Percentiles rank a stretch among this genome's conserved stretches.
Conservation (phyloP, 2,329 filamentous ascomycete genomes). For the Pezizomycotina sp. region DNA sequence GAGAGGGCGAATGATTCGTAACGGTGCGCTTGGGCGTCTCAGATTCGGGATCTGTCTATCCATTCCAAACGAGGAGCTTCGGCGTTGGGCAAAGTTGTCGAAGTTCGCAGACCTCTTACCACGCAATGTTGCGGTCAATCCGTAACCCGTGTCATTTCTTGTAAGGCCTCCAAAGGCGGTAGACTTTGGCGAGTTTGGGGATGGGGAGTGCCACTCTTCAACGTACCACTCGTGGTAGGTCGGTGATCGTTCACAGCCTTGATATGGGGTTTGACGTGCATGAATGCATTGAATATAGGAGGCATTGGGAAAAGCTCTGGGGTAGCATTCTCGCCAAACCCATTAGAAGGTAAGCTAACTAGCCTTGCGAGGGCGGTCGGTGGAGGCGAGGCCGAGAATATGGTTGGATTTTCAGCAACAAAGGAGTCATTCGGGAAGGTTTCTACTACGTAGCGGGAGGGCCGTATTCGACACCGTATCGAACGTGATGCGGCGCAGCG, state of each 20-base stretch:
- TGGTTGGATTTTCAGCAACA: slow-evolving; percentile 63
- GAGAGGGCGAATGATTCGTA: slow-evolving; percentile 46
- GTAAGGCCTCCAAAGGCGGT: slow-evolving; percentile 20
- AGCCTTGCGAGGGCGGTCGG: slow-evolving; percentile 65
- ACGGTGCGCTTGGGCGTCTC: slow-evolving; percentile 56
- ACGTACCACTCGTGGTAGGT: slow-evolving; percentile 53
- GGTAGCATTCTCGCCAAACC: slow-evolving; percentile 56
- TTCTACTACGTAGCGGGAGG: slow-evolving; percentile 88
- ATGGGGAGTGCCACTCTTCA: slow-evolving; percentile 39
- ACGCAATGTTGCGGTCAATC: slow-evolving; percentile 65
- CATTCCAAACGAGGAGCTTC: slow-evolving; percentile 83
- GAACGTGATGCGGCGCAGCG: slow-evolving; percentile 75
- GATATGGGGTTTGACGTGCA: slow-evolving; percentile 58
- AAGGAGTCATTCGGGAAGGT: slow-evolving; percentile 83
- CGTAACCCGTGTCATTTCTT: slow-evolving; percentile 79
- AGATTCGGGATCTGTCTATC: slow-evolving; percentile 48
- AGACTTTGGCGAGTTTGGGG: slow-evolving; percentile 33
- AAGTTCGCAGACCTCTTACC: slow-evolving; percentile 95
- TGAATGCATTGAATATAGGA: slow-evolving; percentile 81
- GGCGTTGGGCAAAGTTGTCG: slow-evolving; percentile 54
- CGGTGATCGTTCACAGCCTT: slow-evolving; percentile 46
- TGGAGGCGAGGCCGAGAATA: slow-evolving; percentile 57
- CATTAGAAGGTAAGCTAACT: slow-evolving; percentile 74
- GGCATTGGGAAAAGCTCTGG: slow-evolving; percentile 36
- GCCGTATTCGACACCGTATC: slow-evolving; percentile 71